phyloP scores from a whole-genome alignment of 805 yeast species.

The Kazachstania africana region DNA sequence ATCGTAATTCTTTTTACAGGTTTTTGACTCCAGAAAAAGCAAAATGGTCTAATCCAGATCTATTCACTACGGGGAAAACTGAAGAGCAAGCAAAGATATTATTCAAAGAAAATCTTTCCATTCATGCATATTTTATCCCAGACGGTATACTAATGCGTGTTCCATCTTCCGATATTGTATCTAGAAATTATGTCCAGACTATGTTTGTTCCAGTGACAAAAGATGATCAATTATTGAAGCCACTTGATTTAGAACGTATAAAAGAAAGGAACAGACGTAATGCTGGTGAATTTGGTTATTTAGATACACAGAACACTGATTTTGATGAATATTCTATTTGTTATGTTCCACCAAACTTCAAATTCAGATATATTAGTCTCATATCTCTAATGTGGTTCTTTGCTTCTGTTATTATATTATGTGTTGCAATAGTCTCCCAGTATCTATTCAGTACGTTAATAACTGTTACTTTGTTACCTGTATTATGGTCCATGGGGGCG shows the following conservation, averaged over 20 bases:
- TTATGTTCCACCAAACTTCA: conserved; percentile 75
- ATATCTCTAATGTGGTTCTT: conserved; percentile 34
- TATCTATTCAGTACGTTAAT: conserved; percentile 8
- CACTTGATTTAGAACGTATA: conserved; percentile 19
- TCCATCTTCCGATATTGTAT: conserved; percentile 70
- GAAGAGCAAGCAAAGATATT: conserved; percentile 32
- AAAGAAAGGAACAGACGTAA: conserved; percentile 27
- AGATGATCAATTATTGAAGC: conserved; percentile 50
- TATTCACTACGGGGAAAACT: conserved; percentile 43
- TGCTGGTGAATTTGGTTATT: conserved; percentile 33
- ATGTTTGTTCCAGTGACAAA: conserved; percentile 77
- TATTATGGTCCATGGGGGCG: conserved; percentile 1
- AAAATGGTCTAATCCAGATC: conserved; percentile 36
- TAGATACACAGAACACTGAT: conserved; percentile 31
- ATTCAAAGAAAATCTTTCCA: conserved; percentile 32
- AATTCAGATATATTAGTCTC: conserved; percentile 37
- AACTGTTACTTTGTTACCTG: conserved; percentile 5
- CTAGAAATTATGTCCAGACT: conserved; percentile 49
- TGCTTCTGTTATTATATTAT: conserved; percentile 27
- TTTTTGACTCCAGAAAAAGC: conserved; percentile 29
- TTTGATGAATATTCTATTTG: conserved; percentile 54
- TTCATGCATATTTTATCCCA: conserved; percentile 55
- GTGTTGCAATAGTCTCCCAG: conserved; percentile 12
- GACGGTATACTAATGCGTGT: conserved; percentile 79
- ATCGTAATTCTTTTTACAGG: conserved; percentile 38